phyloP scores from a whole-genome alignment of 176 grass and related monocot species.

The Aegilops sharonensis region DNA sequence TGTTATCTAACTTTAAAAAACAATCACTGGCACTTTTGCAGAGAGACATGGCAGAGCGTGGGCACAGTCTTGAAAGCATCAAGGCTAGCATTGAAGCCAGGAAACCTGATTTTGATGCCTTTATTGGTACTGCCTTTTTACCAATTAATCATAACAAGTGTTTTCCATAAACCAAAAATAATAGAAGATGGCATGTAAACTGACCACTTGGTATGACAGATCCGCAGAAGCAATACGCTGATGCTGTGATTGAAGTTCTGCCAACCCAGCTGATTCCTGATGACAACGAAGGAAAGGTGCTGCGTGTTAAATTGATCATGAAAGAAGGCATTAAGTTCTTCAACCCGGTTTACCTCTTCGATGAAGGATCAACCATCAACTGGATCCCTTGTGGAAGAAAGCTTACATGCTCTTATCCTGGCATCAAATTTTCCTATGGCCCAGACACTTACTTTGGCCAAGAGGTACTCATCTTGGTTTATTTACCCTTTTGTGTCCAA shows the following conservation, averaged over 20 bases:
- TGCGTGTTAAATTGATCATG: constrained; percentile 78
- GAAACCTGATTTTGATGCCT: constrained; percentile 92
- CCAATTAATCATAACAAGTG: not conserved
- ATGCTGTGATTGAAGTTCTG: constrained; percentile 87
- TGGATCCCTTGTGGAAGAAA: constrained; percentile 95
- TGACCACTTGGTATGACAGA: constrained; percentile 49
- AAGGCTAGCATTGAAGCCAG: constrained; percentile 80
- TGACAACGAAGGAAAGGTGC: constrained; percentile 82
- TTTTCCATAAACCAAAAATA: constrained; percentile 1
- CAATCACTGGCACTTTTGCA: constrained; percentile 25
- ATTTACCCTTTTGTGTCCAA: not conserved
- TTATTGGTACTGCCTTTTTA: constrained; percentile 58
- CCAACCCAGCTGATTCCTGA: constrained; percentile 83
- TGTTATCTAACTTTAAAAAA: not conserved
- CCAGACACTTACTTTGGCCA: constrained; percentile 72
- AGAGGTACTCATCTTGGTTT: constrained; percentile 55
- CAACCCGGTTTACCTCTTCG: constrained; percentile 86
- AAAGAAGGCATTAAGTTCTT: constrained; percentile 78
- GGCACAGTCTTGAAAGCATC: constrained; percentile 95
- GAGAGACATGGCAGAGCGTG: constrained; percentile 93
- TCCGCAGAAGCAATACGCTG: constrained; percentile 84
- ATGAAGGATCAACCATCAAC: constrained; percentile 79
- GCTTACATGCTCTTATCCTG: constrained; percentile 85
- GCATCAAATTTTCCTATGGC: constrained; percentile 80
- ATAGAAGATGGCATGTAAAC: constrained; percentile 1